These are phyloP conservation scores for Tolypocladium cylindrosporum DNA, from an alignment of 2,329 filamentous ascomycete genomes.

Conservation along the genomic window DNA sequence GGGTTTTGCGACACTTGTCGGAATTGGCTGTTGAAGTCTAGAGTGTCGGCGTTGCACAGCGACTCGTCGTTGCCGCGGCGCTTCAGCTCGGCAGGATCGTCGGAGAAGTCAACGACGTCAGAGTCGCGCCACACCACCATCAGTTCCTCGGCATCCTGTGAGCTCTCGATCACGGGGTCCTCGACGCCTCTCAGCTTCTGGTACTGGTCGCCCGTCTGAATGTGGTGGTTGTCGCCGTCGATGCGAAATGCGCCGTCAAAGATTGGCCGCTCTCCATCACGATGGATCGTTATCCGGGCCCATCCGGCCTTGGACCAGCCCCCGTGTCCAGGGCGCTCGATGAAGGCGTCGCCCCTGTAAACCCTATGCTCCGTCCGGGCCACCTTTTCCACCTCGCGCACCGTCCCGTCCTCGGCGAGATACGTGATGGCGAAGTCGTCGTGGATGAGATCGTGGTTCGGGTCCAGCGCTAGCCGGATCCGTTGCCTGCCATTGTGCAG, in stretches of 20 bases:
- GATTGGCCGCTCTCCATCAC: conserved; percentile 67
- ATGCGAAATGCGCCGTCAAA: conserved; percentile 88
- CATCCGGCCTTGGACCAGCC: conserved; percentile 78
- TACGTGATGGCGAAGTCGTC: conserved; percentile 66
- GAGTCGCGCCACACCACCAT: conserved; percentile 93
- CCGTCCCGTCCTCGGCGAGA: conserved; percentile 59
- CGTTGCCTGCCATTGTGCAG: conserved; percentile 57
- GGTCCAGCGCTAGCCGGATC: conserved; percentile 72
- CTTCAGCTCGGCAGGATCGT: conserved; percentile 52
- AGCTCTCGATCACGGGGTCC: conserved; percentile 55
- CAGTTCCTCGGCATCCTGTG: conserved; percentile 50
- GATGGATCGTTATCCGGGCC: conserved; percentile 69
- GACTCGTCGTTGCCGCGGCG: conserved; percentile 36
- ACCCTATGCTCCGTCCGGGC: conserved; percentile 68
- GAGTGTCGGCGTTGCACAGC: conserved; percentile 63
- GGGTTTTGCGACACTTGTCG: conserved; percentile 35
- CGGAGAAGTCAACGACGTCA: conserved; percentile 48
- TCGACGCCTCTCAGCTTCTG: conserved; percentile 57
- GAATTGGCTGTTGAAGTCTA: conserved; percentile 75
- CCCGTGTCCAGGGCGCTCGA: conserved; percentile 46
- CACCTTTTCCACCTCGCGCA: conserved; percentile 58
- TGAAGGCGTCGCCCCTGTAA: conserved; percentile 70
- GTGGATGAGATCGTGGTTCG: conserved; percentile 82
- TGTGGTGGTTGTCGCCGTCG: conserved; percentile 73
- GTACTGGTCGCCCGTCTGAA: conserved; percentile 69